Conservation (phyloP, 2,329 filamentous ascomycete genomes). For the Exophiala lecanii-corni region DNA sequence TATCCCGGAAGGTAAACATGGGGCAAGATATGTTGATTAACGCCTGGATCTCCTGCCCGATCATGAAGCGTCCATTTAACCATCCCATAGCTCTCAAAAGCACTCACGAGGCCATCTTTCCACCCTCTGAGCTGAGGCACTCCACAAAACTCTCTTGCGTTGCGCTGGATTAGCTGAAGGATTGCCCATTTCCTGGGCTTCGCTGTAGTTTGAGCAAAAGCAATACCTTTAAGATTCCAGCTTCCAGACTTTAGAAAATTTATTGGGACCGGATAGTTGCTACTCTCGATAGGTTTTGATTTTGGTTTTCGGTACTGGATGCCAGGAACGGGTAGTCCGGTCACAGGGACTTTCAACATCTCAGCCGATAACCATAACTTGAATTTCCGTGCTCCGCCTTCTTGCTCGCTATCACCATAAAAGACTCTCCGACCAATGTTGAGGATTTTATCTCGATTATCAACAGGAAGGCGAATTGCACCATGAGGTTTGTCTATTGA, state of each 20-base stretch:
- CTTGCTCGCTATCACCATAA: background rate
- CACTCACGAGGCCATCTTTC: background rate
- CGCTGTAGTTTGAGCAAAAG: background rate
- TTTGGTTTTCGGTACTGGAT: constrained; percentile 3
- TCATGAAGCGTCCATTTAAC: too few relatives aligned
- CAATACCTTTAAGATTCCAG: constrained; percentile 5
- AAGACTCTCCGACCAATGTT: constrained; percentile 2
- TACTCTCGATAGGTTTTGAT: too few relatives aligned
- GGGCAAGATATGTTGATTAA: too few relatives aligned
- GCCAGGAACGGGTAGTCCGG: background rate
- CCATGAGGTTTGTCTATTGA: background rate
- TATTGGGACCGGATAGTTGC: too few relatives aligned
- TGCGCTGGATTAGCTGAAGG: too few relatives aligned
- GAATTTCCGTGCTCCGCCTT: constrained; percentile 1
- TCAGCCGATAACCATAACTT: background rate
- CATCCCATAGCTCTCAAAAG: background rate
- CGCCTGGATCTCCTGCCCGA: too few relatives aligned
- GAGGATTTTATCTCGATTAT: constrained; percentile 7
- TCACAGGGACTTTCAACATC: constrained; percentile 6
- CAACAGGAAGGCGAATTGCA: background rate
- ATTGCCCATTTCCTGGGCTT: constrained; percentile 5
- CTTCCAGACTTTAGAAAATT: constrained; percentile 1
- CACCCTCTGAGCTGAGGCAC: too few relatives aligned
- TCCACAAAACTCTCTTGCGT: too few relatives aligned
- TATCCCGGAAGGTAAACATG: too few relatives aligned